Percentiles rank a stretch among this genome's conserved stretches.
Evolutionary conservation across 352 stramenopile genomes (phyloP).

Genomic region (Phytophthora capsici): DNA sequence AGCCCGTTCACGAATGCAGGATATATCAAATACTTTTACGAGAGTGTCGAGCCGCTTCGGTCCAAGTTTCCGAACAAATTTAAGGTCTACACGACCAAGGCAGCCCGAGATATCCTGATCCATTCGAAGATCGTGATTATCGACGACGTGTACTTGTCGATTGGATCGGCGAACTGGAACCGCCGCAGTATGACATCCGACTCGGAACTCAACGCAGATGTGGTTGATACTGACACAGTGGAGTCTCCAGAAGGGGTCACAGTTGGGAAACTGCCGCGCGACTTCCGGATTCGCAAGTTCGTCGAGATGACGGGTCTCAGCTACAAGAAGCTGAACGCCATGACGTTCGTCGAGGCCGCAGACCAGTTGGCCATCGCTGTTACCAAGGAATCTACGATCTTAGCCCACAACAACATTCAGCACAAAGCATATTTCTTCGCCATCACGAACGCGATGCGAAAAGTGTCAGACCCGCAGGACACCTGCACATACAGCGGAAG

Average conservation of each 20-base stretch:
- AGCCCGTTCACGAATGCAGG: conserved; percentile 29
- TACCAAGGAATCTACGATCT: conserved; percentile 27
- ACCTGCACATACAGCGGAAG: conserved; percentile 17
- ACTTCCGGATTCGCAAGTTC: conserved; percentile 71
- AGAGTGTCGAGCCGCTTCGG: conserved; percentile 52
- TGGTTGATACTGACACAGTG: conserved; percentile 46
- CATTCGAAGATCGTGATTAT: conserved; percentile 60
- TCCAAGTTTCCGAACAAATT: conserved; percentile 33
- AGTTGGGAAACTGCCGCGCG: conserved; percentile 44
- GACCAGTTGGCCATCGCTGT: conserved; percentile 22
- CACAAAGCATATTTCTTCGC: conserved; percentile 29
- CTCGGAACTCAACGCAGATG: conserved; percentile 54
- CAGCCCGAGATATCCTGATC: conserved; percentile 41
- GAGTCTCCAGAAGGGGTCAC: conserved; percentile 32
- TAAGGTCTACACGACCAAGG: conserved; percentile 46
- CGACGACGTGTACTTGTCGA: conserved; percentile 67
- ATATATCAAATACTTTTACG: conserved; percentile 59
- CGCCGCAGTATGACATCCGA: conserved; percentile 47
- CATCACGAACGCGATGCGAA: conserved; percentile 22
- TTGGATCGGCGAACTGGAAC: conserved; percentile 72
- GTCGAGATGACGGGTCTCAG: conserved; percentile 56
- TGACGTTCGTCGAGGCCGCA: conserved; percentile 58
- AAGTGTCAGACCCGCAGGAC: conserved; percentile 27
- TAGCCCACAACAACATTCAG: conserved; percentile 25
- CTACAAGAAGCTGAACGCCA: conserved; percentile 47